Evolutionary conservation across 1,284 basidiomycete species (phyloP).

Genomic region (Sphagnurus paluster): DNA sequence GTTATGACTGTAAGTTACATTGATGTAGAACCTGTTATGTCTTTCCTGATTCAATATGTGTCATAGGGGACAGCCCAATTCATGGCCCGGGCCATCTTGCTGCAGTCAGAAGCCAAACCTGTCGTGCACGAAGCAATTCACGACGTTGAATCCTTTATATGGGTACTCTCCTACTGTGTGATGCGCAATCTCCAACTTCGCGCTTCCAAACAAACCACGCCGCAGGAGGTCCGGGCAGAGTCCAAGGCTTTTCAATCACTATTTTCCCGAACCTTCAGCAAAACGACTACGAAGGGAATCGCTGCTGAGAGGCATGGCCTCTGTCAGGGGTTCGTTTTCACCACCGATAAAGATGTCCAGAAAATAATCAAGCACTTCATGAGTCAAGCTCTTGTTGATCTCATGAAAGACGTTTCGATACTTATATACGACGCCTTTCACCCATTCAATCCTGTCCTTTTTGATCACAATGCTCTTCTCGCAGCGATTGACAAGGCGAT

Average conservation of each 20-base stretch:
- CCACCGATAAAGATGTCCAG: background rate
- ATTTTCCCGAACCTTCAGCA: background rate
- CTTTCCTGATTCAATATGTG: background rate
- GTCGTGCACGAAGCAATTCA: constrained; percentile 8
- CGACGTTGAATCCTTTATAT: constrained; percentile 11
- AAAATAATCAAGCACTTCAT: background rate
- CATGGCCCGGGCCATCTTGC: constrained; percentile 2
- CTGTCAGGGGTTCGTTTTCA: background rate
- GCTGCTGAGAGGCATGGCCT: background rate
- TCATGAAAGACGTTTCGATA: background rate
- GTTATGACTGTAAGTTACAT: constrained; percentile 14
- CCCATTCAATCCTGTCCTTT: background rate
- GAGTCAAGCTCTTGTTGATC: background rate
- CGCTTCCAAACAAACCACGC: background rate
- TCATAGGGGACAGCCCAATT: background rate
- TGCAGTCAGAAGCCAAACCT: background rate
- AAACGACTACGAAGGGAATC: background rate
- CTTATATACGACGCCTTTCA: background rate
- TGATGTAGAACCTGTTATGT: background rate
- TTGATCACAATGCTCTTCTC: background rate
- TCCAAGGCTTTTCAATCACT: background rate
- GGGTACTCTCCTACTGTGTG: constrained; percentile 6
- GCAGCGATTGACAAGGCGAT: background rate
- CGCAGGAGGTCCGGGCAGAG: background rate
- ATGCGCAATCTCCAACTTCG: background rate